A percentile compares a stretch with the other conserved stretches of the same genome.
Conservation (phyloP, 2,329 filamentous ascomycete species). For the Thielaviopsis populi region DNA sequence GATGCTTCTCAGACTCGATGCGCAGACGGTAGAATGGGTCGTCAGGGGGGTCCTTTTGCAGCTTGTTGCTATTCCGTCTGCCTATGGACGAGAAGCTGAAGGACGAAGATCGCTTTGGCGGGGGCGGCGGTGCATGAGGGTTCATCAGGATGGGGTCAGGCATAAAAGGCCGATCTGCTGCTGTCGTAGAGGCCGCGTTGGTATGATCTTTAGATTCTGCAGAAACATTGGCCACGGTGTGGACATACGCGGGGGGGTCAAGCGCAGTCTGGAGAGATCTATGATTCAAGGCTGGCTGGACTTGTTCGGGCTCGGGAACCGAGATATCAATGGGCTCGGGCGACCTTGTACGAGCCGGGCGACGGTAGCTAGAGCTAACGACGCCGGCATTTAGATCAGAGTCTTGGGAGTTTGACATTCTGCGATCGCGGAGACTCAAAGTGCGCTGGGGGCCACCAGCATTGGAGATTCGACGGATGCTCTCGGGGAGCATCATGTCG, state of each 20-base stretch:
- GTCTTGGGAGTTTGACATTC: slow-evolving; percentile 5
- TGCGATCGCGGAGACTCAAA: slow-evolving; percentile 11
- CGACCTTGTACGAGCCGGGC: background rate
- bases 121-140: slow-evolving; percentile 20
- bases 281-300: background rate
- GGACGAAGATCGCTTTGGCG: slow-evolving; percentile 22
- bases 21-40: slow-evolving; percentile 33
- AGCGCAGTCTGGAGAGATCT: background rate
- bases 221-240: background rate
- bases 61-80: slow-evolving; percentile 41
- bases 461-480: background rate
- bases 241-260: background rate
- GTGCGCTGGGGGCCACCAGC: slow-evolving; percentile 4
- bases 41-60: slow-evolving; percentile 42
- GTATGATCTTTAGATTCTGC: background rate
- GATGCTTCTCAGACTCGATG: slow-evolving; percentile 29
- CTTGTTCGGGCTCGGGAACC: background rate
- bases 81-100: slow-evolving; percentile 27
- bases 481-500: slow-evolving; percentile 9
- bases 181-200: background rate
- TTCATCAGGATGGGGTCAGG: slow-evolving; percentile 16
- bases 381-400: background rate
- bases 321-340: slow-evolving; percentile 7
- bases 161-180: slow-evolving; percentile 12
- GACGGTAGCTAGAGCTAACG: slow-evolving; percentile 9